Evolutionary conservation across 2,329 filamentous ascomycete species (phyloP), one percentile per base, ranked within the genome.

Genomic region (Monosporascus sp.): DNA sequence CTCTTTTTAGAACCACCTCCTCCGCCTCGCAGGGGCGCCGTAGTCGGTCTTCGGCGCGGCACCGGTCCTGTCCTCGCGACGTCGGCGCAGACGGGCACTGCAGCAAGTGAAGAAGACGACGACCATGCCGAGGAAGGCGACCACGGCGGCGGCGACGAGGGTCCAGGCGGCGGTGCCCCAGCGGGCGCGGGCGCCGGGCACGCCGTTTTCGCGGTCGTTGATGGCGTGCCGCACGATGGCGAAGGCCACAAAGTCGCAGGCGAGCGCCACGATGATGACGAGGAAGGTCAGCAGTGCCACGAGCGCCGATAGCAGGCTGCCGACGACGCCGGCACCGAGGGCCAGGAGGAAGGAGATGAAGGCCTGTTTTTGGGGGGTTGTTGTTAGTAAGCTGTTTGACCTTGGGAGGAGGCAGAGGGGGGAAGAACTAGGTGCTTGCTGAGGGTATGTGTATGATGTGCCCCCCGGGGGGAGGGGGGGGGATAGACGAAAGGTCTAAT

Each of bases 81-180:
- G 65, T 55, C 69, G 68, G 60, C 72, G 71, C 60, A 72, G 46
- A n/a, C 79, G 71, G 8, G 74, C 72, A 52, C 75, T 76, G 70
- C 78, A 85, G 76, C 83, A 87, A 7, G 81, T 82, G 59, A 86
- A 72, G 60, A 87, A 78, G 53, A 87, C 76, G 49, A 86, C 60
- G 51, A 83, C 56, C 20, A 78, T 77, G 8, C 76, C 84, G 26
- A 85, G 54, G 50, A 86, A 74, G 20, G 78, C 71, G 60, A 76
- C 74, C 55, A 85, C 70, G 57, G 80, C 80, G 2, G 78, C 77
- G 7, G 71, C 82, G 16, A 87, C 72, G 1, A 80, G 68, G 9
- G 80, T 79, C 84, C 84, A 88, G 43, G 84, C 76, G 17, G 74
- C 84, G 3, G 73, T 62, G 35, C 77, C 75, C 68, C 76, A 88